Evolutionary conservation across 768 basidiomycete species (phyloP), one percentile per base, ranked within the genome.

Genomic region (Mrakia hoshinonis): DNA sequence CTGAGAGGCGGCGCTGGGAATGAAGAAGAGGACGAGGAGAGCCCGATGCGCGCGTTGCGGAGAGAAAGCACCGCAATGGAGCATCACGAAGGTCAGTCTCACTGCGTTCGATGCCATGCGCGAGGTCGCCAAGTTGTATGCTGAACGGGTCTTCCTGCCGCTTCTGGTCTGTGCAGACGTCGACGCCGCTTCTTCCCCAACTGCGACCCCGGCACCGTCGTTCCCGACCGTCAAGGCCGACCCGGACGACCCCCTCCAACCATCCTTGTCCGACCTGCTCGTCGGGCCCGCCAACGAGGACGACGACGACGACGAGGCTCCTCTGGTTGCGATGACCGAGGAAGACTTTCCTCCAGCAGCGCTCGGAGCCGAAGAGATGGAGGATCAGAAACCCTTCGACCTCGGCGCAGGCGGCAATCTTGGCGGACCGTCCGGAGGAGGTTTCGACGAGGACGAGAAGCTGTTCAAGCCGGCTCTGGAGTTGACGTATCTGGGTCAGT

Each of bases 381-480:
- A 66, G 29, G 65, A 48, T 5, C 48, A 66, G 48, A 48, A 36
- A 22, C 65, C 65, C n/a, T 66, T 49, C 47, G 65, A 49, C 3
- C 13, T 15, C 47, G 47, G 34, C 29, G 43, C 48, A 36, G 31
- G n/a, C 4, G 65, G 51, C n/a, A 20, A 9, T 15, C 48, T 52
- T 20, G 47, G 29, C 18, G 65, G 65, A 11, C 43, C 6, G 6
- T 20, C 1, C n/a, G n/a, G 47, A 22, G 49, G 26, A 18, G 62
- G 1, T 12, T 52, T 36, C 0, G 70, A 26, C 6, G 62, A 60
- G 34, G 70, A 72, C 3, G 60, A 66, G 47, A 72, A 72, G 60
- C 22, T 60, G 31, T 55, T 62, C 65, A 72, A 72, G 51, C 70
- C 70, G 18, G 64, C 65, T 39, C 55, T 72, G 4, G 65, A 72